Base-by-base conservation (phyloP, 2,329 filamentous ascomycete genomes). In the Plectosphaerella plurivora region DNA sequence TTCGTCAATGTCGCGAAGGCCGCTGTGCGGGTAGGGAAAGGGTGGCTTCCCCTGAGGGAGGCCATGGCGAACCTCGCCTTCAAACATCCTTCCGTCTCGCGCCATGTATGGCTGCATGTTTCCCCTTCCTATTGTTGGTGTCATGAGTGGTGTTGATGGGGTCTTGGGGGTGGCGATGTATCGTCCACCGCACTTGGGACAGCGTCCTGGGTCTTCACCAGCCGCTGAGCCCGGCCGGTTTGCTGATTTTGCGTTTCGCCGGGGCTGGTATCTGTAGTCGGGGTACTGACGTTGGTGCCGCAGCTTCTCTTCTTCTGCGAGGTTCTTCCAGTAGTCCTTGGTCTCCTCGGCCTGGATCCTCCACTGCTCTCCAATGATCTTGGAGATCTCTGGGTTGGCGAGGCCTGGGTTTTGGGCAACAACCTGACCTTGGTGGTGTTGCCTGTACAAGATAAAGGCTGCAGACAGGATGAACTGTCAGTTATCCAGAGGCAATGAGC, bases 401-500 rank as follows among this genome's bases (percentile, higher is more conserved):
- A 97, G 82, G 45, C 91, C 89, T n/a, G 92, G 93, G 63, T 97
- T 83, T 60, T 89, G 81, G 51, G 85, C 79, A 37, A 92, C 88
- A 49, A 97, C 90, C 47, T 83, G 78, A 16, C 88, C 84, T 70
- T 97, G 93, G 63, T 94, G 87, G 68, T 95, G 88, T 68, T 97
- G 92, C 39, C 94, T 91, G 74, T 96, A 99, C 61, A 99, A 79
- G 60, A 99, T 99, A 74, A 99, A 99, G 49, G 93, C 94, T 99
- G 49, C 52, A 66, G 64, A 68, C 60, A 54, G 36, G 35, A 9
- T n/a, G 10, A 25, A 47, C 10, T 9, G 60, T 71, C 53, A 71
- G 65, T 53, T 49, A 20, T 49, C 41, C 8, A 33, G 28, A 33
- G 11, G 28, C 28, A 33, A 33, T 33, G 28, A 10, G 28, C 11